Conservation (phyloP, 331 rosid genomes). For the Quercus phellos region DNA sequence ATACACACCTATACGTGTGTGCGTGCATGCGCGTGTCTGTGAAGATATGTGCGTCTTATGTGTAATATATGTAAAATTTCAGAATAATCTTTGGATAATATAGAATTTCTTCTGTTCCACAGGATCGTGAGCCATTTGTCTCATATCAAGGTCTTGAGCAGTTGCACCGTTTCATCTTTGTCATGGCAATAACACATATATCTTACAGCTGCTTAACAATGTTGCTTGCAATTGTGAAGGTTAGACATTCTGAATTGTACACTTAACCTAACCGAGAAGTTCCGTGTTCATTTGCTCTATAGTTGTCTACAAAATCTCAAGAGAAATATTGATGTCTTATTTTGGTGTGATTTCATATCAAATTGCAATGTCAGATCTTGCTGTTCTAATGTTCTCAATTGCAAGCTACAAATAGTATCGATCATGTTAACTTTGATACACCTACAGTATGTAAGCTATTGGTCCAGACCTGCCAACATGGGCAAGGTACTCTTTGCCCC, state of each 20-base stretch:
- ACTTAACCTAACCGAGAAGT: not conserved
- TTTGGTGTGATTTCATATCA: not conserved
- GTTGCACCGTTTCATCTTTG: conserved; percentile 90
- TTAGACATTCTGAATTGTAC: conserved; percentile 16
- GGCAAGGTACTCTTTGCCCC: not conserved
- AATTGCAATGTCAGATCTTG: not conserved
- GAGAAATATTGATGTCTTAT: not conserved
- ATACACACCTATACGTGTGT: not conserved
- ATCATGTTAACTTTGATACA: not conserved
- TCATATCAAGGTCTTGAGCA: conserved; percentile 95
- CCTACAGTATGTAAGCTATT: not conserved
- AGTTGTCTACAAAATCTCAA: not conserved
- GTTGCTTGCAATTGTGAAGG: conserved; percentile 96
- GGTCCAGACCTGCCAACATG: not conserved
- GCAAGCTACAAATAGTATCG: not conserved
- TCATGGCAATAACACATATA: conserved; percentile 92
- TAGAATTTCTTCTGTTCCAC: conserved; percentile 21
- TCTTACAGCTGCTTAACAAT: conserved; percentile 96
- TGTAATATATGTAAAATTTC: conserved; percentile 12
- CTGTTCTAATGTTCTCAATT: not conserved
- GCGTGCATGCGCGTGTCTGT: rapidly evolving
- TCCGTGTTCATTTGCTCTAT: not conserved
- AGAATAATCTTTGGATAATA: conserved; percentile 11
- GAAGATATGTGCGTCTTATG: not conserved
- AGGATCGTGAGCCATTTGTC: conserved; percentile 93